Evolutionary conservation across 805 yeast species (phyloP), one percentile per base, ranked within the genome.

Genomic region (Lachancea quebecensis): DNA sequence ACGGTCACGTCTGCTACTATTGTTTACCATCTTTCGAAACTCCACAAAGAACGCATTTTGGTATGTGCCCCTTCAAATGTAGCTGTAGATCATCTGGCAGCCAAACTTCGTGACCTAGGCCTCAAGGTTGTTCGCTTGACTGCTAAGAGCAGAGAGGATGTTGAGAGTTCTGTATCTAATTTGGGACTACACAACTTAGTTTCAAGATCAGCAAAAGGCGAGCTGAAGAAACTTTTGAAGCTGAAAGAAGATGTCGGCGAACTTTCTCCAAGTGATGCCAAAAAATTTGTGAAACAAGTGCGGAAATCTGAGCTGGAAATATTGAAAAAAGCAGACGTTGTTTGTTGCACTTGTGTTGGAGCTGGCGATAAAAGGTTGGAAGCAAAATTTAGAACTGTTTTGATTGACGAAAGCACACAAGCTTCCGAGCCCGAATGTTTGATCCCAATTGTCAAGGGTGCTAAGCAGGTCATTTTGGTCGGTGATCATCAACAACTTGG

Each of bases 401-500:
- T 90, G 49, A 85, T 90, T 48, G 98, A 90, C 66, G 98, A 90
- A 68, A 81, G 88, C 57, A 88, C 97, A 0, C 97, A 91, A 67
- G 91, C 96, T 2, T 77, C 91, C 0, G 98, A 90, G 63, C 96
- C 96, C 1, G 96, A 89, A 63, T 79, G 85, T 56, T 72, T 90
- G 56, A 87, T 90, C 52, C 96, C 98, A 10, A 77, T 90, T 33
- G 88, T 84, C 2, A 84, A 82, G 53, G 96, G 96, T 21, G 89
- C 95, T 38, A 84, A 83, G 59, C 96, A 90, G 60, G 87, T 89
- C 6, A 78, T 90, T 38, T 68, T 90, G 30, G 96, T 89, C 33
- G 98, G 98, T 58, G 98, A 90, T 64, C 97, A 91, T 66, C 91
- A 88, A 67, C 98, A 90, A 69, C 71, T 90, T 52, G 96, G 97